Base-by-base conservation (phyloP, 208 protist genomes). In the Leptomonas seymouri region DNA sequence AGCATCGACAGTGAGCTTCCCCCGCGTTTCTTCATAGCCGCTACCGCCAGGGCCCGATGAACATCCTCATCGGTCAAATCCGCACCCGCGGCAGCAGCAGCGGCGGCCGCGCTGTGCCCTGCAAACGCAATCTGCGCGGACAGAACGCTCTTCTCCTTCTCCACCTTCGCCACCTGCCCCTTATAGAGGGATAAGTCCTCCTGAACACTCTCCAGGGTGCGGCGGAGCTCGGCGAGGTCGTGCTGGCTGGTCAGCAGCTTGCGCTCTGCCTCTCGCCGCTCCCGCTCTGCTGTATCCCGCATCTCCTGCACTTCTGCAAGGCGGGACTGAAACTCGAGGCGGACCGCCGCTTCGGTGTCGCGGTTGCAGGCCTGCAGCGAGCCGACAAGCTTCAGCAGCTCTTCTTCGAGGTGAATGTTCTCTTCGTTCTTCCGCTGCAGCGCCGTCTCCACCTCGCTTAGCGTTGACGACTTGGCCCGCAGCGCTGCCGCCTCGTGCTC, bases 321-420 rank as follows among this genome's bases (percentile, higher is more conserved):
- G n/a, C 86, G 87, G n/a, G 73, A 59, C 21, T 78, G 42, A n/a
- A 86, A 76, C 78, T 96, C 91, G 15, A 77, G 73, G 7, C 89
- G 82, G 45, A 96, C 91, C 0, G 86, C 87, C 48, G 79, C 75
- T 74, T 93, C 88, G 36, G 89, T 93, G 55, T 96, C 91, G 14
- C 84, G 75, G 75, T 84, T 87, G 70, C 86, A 94, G n/a, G 68
- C 64, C 49, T 91, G 86, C 61, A 96, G 77, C 9, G 85, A 79
- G 20, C 74, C 80, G 4, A 85, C 78, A 6, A 85, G 70, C 46
- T 80, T 78, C 44, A 96, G 71, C 56, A 96, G 65, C 62, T 96
- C 82, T 46, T 86, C 64, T 55, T 96, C 88, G 21, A 82, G 48
- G 25, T 76, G 67, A 7, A 83, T 36, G 18, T 89, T 58, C 60